phyloP scores from a whole-genome alignment of 176 grass and related monocot species.

The Lolium multiflorum region DNA sequence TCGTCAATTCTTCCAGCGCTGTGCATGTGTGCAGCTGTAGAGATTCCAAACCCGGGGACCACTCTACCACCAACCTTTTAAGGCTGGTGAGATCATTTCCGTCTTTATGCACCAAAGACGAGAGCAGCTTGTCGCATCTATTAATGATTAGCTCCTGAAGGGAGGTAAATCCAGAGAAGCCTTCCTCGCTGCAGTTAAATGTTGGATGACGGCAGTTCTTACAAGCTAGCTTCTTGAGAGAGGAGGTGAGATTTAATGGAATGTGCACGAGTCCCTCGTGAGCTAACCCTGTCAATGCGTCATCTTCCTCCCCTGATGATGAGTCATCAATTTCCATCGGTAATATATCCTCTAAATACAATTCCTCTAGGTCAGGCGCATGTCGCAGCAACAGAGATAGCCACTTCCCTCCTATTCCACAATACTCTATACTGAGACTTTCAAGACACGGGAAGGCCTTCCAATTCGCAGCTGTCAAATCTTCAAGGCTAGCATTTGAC shows the following conservation, averaged over 20 bases:
- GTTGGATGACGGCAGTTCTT: fast-evolving
- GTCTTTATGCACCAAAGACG: background rate
- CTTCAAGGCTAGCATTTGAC: background rate
- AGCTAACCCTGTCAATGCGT: background rate
- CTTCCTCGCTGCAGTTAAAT: background rate
- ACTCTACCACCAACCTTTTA: fast-evolving
- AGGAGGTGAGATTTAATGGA: background rate
- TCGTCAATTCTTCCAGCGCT: background rate
- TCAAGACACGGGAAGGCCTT: background rate
- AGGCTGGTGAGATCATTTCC: background rate
- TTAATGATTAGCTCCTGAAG: fast-evolving
- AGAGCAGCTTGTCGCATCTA: fast-evolving
- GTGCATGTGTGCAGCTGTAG: background rate
- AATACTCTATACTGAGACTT: fast-evolving
- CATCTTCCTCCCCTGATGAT: background rate
- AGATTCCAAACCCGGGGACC: background rate
- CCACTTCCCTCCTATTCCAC: background rate
- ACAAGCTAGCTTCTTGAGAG: background rate
- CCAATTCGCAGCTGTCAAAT: background rate
- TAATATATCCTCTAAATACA: fast-evolving
- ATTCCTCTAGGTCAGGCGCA: background rate
- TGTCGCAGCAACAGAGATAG: background rate
- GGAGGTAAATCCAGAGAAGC: background rate
- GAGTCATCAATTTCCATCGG: background rate
- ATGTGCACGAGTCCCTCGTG: background rate